Evolutionary conservation across 768 basidiomycete genomes (phyloP).

Genomic region (Kwoniella botswanensis): DNA sequence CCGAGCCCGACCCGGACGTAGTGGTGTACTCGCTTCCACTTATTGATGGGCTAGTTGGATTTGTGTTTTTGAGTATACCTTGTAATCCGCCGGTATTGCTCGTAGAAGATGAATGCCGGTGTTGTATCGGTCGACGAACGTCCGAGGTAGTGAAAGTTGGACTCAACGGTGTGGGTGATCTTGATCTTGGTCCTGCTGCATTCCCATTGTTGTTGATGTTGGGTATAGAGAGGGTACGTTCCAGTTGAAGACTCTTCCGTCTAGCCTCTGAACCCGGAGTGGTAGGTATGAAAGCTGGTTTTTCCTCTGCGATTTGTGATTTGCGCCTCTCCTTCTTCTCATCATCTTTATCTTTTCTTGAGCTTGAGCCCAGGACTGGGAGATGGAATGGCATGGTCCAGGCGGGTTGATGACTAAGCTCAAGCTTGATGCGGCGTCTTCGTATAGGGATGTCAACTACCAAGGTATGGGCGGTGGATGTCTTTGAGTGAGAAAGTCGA

Average conservation of each 20-base stretch:
- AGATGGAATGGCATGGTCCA: slow-evolving; percentile 35
- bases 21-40: slow-evolving; percentile 28
- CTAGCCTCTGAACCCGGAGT: not conserved
- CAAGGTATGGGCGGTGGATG: not conserved
- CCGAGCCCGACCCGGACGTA: slow-evolving; percentile 19
- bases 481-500: no score
- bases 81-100: slow-evolving; percentile 5
- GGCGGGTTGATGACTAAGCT: no score
- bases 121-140: not conserved
- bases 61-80: slow-evolving; percentile 13
- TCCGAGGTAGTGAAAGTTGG: not conserved
- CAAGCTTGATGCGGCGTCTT: no score
- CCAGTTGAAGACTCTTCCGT: not conserved
- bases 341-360: not conserved
- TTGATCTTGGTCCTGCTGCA: not conserved
- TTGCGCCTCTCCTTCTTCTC: slow-evolving; percentile 14
- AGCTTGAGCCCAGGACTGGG: slow-evolving; percentile 20
- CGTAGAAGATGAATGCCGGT: slow-evolving; percentile 7
- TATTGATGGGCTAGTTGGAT: slow-evolving; percentile 16
- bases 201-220: not conserved
- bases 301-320: slow-evolving; percentile 3
- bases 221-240: slow-evolving; percentile 4
- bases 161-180: not conserved
- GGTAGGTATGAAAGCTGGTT: slow-evolving; percentile 18
- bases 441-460: no score